phyloP scores from a whole-genome alignment of 83 land plant species.

The Larix sibirica region DNA sequence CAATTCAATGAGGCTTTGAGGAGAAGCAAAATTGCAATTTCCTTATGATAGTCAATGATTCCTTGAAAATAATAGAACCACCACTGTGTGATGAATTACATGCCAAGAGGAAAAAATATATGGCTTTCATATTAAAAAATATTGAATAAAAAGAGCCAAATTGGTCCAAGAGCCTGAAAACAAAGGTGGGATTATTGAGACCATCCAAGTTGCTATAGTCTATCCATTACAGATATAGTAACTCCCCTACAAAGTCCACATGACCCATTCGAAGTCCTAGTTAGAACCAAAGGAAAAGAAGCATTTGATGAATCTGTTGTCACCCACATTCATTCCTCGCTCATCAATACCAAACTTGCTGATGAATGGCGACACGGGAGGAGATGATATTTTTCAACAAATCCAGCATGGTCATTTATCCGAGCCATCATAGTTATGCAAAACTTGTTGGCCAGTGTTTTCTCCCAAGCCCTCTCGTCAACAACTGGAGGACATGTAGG shows the following conservation, averaged over 20 bases:
- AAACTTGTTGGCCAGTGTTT: slow-evolving; percentile 37
- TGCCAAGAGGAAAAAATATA: no score
- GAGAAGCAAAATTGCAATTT: no score
- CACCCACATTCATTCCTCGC: slow-evolving; percentile 41
- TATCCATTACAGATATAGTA: slow-evolving; percentile 56
- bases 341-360: slow-evolving; percentile 73
- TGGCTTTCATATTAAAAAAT: no score
- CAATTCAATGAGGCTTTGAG: no score
- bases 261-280: slow-evolving; percentile 71
- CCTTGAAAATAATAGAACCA: no score
- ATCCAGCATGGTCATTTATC: background rate
- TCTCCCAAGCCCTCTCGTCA: slow-evolving; percentile 37
- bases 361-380: slow-evolving; percentile 45
- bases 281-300: slow-evolving; percentile 47
- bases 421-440: slow-evolving; percentile 29
- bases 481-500: no score
- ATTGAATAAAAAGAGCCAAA: no score
- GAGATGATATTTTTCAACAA: background rate
- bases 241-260: slow-evolving; percentile 83
- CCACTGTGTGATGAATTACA: no score
- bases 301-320: slow-evolving; percentile 55
- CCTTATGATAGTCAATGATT: no score
- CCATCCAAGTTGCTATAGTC: no score
- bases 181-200: no score
- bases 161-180: no score